Evolutionary conservation across 805 yeast species (phyloP).

Genomic region (Candida ovalis): DNA sequence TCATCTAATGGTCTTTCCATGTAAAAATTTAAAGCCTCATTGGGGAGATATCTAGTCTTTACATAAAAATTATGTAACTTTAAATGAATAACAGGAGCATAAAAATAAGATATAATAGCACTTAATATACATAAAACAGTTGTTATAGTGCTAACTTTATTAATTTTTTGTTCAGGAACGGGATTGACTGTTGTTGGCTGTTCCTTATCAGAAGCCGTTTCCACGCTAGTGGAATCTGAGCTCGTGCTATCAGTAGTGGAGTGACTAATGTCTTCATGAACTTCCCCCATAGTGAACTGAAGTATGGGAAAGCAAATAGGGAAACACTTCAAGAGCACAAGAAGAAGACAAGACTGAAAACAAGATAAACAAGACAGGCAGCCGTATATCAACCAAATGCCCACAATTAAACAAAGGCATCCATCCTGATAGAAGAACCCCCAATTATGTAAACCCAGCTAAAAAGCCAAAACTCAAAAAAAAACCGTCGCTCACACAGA

Average conservation of each 20-base stretch:
- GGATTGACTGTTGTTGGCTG: neutral
- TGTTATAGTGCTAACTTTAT: neutral
- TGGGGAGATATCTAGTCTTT: constrained; percentile 10
- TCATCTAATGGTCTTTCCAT: constrained; percentile 39
- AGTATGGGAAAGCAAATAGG: too few relatives aligned
- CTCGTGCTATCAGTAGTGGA: neutral
- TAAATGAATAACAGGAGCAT: constrained; percentile 1
- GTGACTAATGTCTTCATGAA: too few relatives aligned
- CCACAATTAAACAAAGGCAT: too few relatives aligned
- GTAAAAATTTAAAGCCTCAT: constrained; percentile 14
- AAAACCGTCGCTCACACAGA: too few relatives aligned
- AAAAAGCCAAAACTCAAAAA: too few relatives aligned
- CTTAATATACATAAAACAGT: neutral
- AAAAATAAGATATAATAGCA: neutral
- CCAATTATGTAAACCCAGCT: too few relatives aligned
- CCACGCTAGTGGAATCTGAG: neutral
- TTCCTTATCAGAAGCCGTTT: neutral
- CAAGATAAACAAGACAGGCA: too few relatives aligned
- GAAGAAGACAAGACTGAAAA: too few relatives aligned
- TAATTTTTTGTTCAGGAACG: neutral
- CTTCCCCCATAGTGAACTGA: too few relatives aligned
- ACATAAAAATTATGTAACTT: constrained; percentile 3
- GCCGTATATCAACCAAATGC: too few relatives aligned
- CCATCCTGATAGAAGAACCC: too few relatives aligned
- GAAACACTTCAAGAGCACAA: too few relatives aligned